phyloP scores from a whole-genome alignment of 768 basidiomycete genomes.

The Leccinum longicurvipes region DNA sequence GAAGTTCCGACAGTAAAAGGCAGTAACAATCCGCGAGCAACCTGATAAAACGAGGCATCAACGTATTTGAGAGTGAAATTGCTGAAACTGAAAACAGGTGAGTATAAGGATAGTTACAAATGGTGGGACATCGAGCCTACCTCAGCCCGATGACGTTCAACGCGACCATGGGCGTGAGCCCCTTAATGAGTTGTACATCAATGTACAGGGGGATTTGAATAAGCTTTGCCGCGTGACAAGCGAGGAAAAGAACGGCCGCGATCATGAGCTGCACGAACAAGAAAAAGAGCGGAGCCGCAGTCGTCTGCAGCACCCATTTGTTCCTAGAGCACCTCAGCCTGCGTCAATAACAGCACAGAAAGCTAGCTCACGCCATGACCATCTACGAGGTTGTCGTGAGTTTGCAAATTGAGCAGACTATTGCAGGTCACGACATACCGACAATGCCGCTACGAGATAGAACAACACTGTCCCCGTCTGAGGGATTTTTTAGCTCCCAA shows the following conservation, averaged over 20 bases:
- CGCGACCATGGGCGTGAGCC: conserved; percentile 68
- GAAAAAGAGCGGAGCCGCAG: conserved; percentile 81
- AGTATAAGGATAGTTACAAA: not conserved
- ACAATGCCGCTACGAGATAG: conserved; percentile 84
- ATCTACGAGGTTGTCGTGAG: conserved; percentile 47
- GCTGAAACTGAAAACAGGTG: conserved; percentile 57
- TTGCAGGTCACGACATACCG: conserved; percentile 49
- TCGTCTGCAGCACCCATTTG: conserved; percentile 86
- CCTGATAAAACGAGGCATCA: conserved; percentile 93
- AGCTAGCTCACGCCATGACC: conserved; percentile 74
- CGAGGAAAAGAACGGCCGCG: conserved; percentile 70
- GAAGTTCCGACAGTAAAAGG: conserved; percentile 93
- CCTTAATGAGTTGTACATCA: conserved; percentile 62
- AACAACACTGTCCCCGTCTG: conserved; percentile 77
- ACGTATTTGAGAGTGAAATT: conserved; percentile 93
- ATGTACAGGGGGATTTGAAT: conserved; percentile 66
- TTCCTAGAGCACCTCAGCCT: conserved; percentile 47
- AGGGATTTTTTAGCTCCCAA: conserved; percentile 5
- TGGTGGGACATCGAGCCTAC: conserved; percentile 38
- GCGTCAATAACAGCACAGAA: conserved; percentile 17
- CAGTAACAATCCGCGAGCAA: conserved; percentile 89
- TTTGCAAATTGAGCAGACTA: not conserved
- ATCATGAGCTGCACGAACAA: conserved; percentile 77
- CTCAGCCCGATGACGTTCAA: conserved; percentile 83
- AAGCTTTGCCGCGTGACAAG: conserved; percentile 58